phyloP scores from a whole-genome alignment of 176 grass and related monocot genomes.

The Rhynchospora pubera region DNA sequence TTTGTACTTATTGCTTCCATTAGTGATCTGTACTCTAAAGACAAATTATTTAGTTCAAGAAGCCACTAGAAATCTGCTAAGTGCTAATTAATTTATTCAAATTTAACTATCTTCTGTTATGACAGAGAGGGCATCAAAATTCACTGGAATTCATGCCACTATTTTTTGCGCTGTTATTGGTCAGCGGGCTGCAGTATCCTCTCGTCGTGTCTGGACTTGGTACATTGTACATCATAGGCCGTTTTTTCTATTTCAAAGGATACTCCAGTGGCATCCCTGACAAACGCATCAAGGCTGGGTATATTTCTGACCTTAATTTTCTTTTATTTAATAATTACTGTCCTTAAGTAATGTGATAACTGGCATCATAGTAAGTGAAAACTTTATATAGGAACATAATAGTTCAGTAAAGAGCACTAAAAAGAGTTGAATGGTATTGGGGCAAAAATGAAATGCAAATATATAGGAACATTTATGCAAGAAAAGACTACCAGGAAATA shows the following conservation, averaged over 20 bases:
- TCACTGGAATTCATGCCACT: conserved; percentile 75
- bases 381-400: background rate
- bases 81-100: background rate
- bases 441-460: background rate
- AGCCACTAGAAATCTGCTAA: background rate
- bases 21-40: background rate
- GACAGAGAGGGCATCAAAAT: conserved; percentile 96
- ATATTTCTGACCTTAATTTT: background rate
- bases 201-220: conserved; percentile 47
- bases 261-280: conserved; percentile 64
- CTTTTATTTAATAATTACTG: background rate
- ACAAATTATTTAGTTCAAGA: background rate
- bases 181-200: conserved; percentile 64
- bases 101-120: background rate
- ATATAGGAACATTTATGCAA: background rate
- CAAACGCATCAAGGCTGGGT: conserved; percentile 82
- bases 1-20: background rate
- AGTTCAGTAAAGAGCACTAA: background rate
- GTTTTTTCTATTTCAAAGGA: conserved; percentile 95
- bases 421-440: too few relatives aligned
- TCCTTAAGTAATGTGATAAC: background rate
- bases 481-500: background rate
- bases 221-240: conserved; percentile 47
- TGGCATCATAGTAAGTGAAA: background rate
- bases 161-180: conserved; percentile 69